Conservation (phyloP, 805 yeast species). For the Yarrowia divulgata region DNA sequence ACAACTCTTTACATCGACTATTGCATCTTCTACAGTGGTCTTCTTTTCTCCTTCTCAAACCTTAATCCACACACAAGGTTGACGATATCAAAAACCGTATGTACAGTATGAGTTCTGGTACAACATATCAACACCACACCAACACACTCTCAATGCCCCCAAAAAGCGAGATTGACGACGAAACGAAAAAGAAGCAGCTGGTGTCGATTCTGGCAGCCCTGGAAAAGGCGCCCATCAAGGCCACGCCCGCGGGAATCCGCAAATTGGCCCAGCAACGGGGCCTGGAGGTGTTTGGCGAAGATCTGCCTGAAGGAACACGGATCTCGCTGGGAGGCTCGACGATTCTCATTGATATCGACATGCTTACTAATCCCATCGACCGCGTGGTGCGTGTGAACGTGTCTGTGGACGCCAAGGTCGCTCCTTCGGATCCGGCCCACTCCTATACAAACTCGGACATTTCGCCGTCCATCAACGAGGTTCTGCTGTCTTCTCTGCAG, state of each 20-base stretch:
- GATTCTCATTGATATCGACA: conserved; percentile 50
- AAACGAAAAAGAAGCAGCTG: conserved; percentile 5
- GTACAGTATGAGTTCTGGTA: no score
- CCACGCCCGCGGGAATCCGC: conserved; percentile 50
- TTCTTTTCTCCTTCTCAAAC: not conserved
- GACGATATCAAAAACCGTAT: no score
- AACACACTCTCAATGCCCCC: not conserved
- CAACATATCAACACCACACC: no score
- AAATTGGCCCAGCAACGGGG: conserved; percentile 47
- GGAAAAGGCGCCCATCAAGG: conserved; percentile 50
- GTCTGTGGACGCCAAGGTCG: conserved; percentile 46
- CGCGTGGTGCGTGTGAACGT: conserved; percentile 45
- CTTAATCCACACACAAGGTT: no score
- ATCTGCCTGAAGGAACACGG: conserved; percentile 47
- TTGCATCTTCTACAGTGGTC: no score
- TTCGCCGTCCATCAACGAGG: conserved; percentile 44
- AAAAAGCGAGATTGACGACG: conserved; percentile 28
- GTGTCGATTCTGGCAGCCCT: conserved; percentile 41
- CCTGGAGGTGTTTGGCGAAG: conserved; percentile 53
- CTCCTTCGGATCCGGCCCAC: conserved; percentile 41
- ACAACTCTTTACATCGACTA: no score
- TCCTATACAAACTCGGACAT: conserved; percentile 46
- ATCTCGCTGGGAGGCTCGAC: conserved; percentile 52
- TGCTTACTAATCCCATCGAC: conserved; percentile 42
- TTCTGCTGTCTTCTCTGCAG: conserved; percentile 46